Evolutionary conservation across 495 filamentous ascomycete genomes (phyloP).

Genomic region (Cercophora newfieldiana): DNA sequence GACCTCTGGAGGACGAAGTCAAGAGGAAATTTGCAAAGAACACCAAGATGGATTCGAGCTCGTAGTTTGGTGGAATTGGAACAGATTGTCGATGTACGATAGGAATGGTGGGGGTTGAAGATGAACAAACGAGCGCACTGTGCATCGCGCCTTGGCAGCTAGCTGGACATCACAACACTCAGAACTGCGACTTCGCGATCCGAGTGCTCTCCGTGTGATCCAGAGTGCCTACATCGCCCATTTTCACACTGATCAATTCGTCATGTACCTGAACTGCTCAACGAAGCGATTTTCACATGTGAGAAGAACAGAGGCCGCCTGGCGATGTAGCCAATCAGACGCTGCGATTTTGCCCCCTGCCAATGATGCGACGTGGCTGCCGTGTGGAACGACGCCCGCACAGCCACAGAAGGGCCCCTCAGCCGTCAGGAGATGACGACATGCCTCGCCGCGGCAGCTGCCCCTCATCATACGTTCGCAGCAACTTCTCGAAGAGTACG

Average conservation of each 20-base stretch:
- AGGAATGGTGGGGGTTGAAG: no score
- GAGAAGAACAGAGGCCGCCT: neutral
- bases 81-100: neutral
- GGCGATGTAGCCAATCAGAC: neutral
- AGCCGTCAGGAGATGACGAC: slow-evolving; percentile 33
- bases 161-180: no score
- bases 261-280: neutral
- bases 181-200: no score
- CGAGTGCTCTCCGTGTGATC: no score
- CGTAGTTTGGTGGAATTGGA: neutral
- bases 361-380: neutral
- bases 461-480: slow-evolving; percentile 16
- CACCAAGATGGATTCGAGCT: neutral
- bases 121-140: no score
- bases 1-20: slow-evolving; percentile 67
- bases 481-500: slow-evolving; percentile 18
- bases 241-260: neutral
- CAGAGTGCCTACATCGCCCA: no score
- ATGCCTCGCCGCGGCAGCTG: slow-evolving; percentile 17
- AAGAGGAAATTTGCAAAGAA: slow-evolving; percentile 62
- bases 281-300: slow-evolving; percentile 17
- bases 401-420: slow-evolving; percentile 24
- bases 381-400: neutral
- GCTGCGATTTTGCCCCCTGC: neutral
- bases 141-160: no score